Base-by-base conservation (phyloP, 495 filamentous ascomycete genomes). In the Geopyxis carbonaria region DNA sequence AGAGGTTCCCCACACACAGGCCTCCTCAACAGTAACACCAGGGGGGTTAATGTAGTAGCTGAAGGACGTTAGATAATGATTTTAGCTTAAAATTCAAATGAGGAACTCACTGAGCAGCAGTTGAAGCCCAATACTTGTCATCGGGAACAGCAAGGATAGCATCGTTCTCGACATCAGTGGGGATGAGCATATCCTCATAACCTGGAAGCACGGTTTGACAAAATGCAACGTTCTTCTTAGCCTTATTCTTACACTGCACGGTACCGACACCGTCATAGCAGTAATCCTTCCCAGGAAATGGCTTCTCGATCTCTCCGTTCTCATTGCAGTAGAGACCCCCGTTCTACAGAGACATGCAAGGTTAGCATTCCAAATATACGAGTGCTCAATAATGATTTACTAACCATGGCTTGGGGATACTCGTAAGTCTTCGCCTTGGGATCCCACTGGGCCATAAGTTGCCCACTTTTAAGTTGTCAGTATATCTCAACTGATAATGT, bases 181-280 rank as follows among this genome's bases (percentile, higher is more conserved):
- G 78, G 53, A 86, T 89, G 45, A 85, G 61, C 81, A 89, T 89
- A 38, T 78, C 76, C 60, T 89, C 81, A 53, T 83, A 80, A n/a
- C 81, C 81, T 9, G 80, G 81, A 37, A 85, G 57, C 25, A 84
- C 79, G 2, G 80, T 89, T 53, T 89, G 81, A 53, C 81, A 89
- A 57, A 85, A 79, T 2, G 80, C 68, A 11, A 85, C 72, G 13
- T 64, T 41, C 34, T 65, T 60, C 18, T 67, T 63, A 34, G 65
- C 66, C 49, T 73, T 76, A 58, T 83, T 86, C 34, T 69, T 63
- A 31, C 45, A 53, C 23, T 64, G 71, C 21, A 87, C 66, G 3
- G 69, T 45, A 34, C 78, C 79, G 9, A 72, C 75, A 22, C 78
- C 79, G 38, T 74, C 70, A 40, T 74, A 68, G 52, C 81, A 89